phyloP scores from a whole-genome alignment of 192 early-diverging fungal genomes.

The Coemansia sp. region DNA sequence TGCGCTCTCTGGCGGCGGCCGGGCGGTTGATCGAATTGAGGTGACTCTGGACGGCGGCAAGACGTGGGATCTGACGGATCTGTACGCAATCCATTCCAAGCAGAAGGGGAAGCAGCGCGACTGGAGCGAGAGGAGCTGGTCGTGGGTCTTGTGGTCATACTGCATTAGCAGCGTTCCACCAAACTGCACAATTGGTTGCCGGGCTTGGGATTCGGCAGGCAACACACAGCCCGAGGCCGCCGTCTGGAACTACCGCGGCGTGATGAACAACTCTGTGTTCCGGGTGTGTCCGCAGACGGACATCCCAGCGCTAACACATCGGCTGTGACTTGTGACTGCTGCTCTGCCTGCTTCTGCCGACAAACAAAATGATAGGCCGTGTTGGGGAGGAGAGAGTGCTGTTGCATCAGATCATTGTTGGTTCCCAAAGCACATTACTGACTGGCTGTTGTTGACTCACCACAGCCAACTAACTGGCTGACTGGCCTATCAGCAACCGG shows the following conservation, averaged over 20 bases:
- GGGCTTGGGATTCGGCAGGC: constrained; percentile 83
- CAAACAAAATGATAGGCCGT: too few species aligned
- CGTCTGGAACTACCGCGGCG: constrained; percentile 77
- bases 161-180: constrained; percentile 46
- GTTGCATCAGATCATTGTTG: too few species aligned
- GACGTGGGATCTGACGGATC: constrained; percentile 72
- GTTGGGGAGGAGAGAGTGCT: too few species aligned
- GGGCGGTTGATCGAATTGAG: constrained; percentile 75
- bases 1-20: constrained; percentile 76
- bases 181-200: constrained; percentile 62
- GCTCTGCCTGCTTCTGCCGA: too few species aligned
- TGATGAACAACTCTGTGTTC: constrained; percentile 75
- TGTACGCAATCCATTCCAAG: constrained; percentile 48
- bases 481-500: too few species aligned
- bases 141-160: constrained; percentile 84
- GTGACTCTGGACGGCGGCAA: constrained; percentile 78
- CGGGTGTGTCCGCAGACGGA: constrained; percentile 24
- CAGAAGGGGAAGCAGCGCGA: constrained; percentile 24
- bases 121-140: constrained; percentile 61
- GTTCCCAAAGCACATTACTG: too few species aligned
- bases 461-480: too few species aligned
- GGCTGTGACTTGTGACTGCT: constrained; percentile 8
- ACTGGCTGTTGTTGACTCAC: too few species aligned
- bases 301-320: constrained; percentile 4
- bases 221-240: constrained; percentile 84